These are phyloP conservation scores for Bromus sterilis DNA, from an alignment of 176 grass and related monocot genomes.

Conservation along the genomic window DNA sequence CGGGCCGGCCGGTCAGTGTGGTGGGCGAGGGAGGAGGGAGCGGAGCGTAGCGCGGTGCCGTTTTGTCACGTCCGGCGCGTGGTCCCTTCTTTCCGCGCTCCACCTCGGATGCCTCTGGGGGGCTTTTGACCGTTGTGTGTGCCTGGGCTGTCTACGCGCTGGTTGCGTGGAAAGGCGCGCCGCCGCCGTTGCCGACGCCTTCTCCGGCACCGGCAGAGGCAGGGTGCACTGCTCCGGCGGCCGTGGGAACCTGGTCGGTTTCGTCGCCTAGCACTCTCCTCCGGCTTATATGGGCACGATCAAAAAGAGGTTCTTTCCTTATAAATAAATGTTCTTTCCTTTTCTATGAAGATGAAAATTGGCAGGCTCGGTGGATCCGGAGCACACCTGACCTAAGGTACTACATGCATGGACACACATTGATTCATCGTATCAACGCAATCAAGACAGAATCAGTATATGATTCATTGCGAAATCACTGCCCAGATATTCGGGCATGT, in stretches of 20 bases:
- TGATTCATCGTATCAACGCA: no score
- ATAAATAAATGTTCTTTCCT: background rate
- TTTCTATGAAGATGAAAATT: background rate
- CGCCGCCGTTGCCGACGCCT: background rate
- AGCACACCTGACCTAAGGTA: no score
- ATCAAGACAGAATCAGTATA: no score
- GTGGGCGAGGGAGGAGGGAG: background rate
- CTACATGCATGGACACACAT: no score
- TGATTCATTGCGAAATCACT: no score
- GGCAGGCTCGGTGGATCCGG: background rate
- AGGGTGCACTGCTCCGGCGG: background rate
- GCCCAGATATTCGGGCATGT: no score
- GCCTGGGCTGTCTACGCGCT: background rate
- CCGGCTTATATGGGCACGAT: background rate
- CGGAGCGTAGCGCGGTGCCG: background rate
- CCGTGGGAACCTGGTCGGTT: background rate
- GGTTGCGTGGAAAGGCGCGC: background rate
- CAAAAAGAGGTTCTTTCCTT: background rate
- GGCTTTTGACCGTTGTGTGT: conserved; percentile 25
- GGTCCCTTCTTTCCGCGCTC: background rate
- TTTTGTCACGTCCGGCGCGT: conserved; percentile 21
- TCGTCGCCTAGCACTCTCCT: background rate
- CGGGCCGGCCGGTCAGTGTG: background rate
- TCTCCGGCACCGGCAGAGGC: background rate
- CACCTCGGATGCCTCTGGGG: background rate